phyloP scores from a whole-genome alignment of 805 yeast species.

The Ogataea corticis region DNA sequence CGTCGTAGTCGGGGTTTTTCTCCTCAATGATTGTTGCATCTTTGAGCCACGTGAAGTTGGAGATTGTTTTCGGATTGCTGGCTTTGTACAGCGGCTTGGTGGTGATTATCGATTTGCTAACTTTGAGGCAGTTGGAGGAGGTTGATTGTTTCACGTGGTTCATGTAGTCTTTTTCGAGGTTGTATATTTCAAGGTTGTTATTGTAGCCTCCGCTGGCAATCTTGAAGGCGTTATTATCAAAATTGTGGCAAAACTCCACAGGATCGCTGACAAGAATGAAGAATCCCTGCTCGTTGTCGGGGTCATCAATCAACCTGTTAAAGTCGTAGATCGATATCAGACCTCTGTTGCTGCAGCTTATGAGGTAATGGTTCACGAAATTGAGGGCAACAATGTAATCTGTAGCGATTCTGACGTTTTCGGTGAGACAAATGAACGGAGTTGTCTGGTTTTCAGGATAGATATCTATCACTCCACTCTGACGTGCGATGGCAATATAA shows the following conservation, averaged over 20 bases:
- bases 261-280: slow-evolving; percentile 25
- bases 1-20: slow-evolving; percentile 11
- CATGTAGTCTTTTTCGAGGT: slow-evolving; percentile 16
- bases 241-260: slow-evolving; percentile 21
- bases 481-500: slow-evolving; percentile 21
- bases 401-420: slow-evolving; percentile 17
- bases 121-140: slow-evolving; percentile 11
- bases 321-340: slow-evolving; percentile 23
- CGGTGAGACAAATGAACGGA: slow-evolving; percentile 16
- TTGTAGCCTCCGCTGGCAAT: slow-evolving; percentile 25
- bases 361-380: slow-evolving; percentile 17
- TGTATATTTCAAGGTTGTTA: slow-evolving; percentile 24
- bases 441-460: slow-evolving; percentile 8
- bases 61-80: slow-evolving; percentile 13
- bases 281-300: slow-evolving; percentile 15
- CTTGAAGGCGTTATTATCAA: slow-evolving; percentile 18
- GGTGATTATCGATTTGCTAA: slow-evolving; percentile 22
- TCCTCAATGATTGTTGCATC: slow-evolving; percentile 23
- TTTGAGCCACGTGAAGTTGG: slow-evolving; percentile 31
- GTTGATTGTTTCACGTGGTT: slow-evolving; percentile 12
- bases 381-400: slow-evolving; percentile 26
- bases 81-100: slow-evolving; percentile 27
- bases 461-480: slow-evolving; percentile 23
- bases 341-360: slow-evolving; percentile 29
- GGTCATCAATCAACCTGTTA: slow-evolving; percentile 8